phyloP scores from a whole-genome alignment of 805 yeast species.

The Candida methanosorbosa region DNA sequence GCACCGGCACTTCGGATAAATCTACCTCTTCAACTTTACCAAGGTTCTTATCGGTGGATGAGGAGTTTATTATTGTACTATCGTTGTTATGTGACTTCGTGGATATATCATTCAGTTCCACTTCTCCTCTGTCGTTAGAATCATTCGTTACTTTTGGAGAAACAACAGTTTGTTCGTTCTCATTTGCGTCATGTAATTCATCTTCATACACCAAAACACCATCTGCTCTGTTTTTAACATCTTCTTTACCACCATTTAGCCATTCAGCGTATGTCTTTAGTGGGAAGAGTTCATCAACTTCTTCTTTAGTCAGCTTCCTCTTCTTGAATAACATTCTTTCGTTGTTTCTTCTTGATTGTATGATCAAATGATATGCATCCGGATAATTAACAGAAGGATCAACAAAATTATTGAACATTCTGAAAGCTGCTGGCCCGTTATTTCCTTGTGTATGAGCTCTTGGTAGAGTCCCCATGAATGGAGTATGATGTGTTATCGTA shows the following conservation, averaged over 20 bases:
- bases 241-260: constrained; percentile 53
- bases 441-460: neutral
- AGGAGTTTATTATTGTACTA: neutral
- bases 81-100: neutral
- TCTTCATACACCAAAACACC: constrained; percentile 24
- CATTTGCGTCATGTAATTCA: constrained; percentile 18
- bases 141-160: neutral
- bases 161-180: too few relatives aligned
- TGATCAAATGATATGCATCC: neutral
- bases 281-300: constrained; percentile 57
- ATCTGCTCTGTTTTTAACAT: constrained; percentile 36
- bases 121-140: neutral
- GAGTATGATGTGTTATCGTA: constrained; percentile 9
- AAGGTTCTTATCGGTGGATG: neutral
- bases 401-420: too few relatives aligned
- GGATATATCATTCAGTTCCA: neutral
- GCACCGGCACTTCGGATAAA: too few relatives aligned
- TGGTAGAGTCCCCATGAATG: neutral
- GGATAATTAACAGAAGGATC: neutral
- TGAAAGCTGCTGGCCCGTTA: neutral
- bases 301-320: constrained; percentile 43
- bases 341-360: neutral
- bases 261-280: constrained; percentile 47
- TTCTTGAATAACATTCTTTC: constrained; percentile 15
- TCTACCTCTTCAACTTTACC: neutral